phyloP scores from a whole-genome alignment of 2,329 filamentous ascomycete species.

The Fusarium sterilihyphosum region DNA sequence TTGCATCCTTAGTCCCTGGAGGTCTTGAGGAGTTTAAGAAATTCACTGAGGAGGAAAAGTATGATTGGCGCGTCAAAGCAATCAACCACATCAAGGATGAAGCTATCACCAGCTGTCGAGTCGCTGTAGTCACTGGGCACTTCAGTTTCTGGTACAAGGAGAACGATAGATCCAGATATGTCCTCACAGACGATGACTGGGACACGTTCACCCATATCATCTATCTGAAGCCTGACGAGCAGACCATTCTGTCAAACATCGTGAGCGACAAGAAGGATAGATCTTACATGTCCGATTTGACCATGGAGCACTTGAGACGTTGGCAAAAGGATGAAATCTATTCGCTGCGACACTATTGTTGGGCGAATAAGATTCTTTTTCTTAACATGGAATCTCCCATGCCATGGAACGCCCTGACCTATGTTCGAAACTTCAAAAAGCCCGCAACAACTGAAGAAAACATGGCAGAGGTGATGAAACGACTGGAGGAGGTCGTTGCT shows the following conservation, averaged over 20 bases:
- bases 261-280: constrained; percentile 44
- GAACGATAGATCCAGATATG: accelerated
- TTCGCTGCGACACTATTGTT: too few species aligned
- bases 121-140: constrained; percentile 64
- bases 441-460: constrained; percentile 50
- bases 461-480: constrained; percentile 37
- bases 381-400: too few species aligned
- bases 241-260: background rate
- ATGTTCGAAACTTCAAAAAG: background rate
- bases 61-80: constrained; percentile 53
- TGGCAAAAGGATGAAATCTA: background rate
- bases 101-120: constrained; percentile 46
- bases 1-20: constrained; percentile 54
- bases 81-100: constrained; percentile 56
- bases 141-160: constrained; percentile 62
- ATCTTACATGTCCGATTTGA: background rate
- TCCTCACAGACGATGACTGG: constrained; percentile 44
- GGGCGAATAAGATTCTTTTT: too few species aligned
- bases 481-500: constrained; percentile 49
- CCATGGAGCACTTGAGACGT: accelerated
- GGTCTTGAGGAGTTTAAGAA: constrained; percentile 58
- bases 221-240: constrained; percentile 47
- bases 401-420: background rate
- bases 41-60: constrained; percentile 50
- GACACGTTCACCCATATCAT: constrained; percentile 65